Percentiles rank a stretch among this genome's conserved stretches.
phyloP scores from a whole-genome alignment of 495 filamentous ascomycete genomes.

The Xylaria castorea region DNA sequence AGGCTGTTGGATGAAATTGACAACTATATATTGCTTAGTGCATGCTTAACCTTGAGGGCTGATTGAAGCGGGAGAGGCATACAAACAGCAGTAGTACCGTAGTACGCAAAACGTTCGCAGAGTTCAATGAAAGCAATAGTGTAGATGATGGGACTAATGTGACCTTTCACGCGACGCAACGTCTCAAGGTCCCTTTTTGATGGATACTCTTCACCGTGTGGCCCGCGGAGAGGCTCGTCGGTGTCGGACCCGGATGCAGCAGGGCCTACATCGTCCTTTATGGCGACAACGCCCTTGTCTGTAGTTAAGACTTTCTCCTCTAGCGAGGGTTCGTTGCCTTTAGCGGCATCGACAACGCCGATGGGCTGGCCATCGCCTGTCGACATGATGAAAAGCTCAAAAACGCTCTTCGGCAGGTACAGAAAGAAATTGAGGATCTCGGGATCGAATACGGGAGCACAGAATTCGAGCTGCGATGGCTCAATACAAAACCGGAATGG shows the following conservation, averaged over 20 bases:
- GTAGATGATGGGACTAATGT: conserved; percentile 68
- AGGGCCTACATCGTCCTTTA: conserved; percentile 22
- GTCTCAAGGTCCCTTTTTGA: conserved; percentile 67
- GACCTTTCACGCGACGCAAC: conserved; percentile 69
- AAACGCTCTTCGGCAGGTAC: not conserved
- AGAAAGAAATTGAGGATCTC: not conserved
- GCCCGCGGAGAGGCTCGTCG: conserved; percentile 33
- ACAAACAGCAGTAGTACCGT: conserved; percentile 77
- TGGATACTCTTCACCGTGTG: conserved; percentile 50
- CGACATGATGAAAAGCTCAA: conserved; percentile 11
- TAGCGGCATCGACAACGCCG: not conserved
- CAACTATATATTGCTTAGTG: conserved; percentile 38
- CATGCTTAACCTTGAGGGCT: not conserved
- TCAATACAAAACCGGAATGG: not conserved
- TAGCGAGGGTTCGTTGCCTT: not conserved
- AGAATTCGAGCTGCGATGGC: not conserved
- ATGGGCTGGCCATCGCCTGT: not conserved
- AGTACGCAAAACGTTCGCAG: conserved; percentile 81
- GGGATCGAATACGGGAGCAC: not conserved
- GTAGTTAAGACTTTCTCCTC: conserved; percentile 18
- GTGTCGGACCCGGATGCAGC: conserved; percentile 30
- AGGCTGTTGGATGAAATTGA: conserved; percentile 73
- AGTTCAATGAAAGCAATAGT: conserved; percentile 78
- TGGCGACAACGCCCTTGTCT: not conserved
- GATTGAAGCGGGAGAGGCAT: conserved; percentile 26